Conservation (phyloP, 306 rosid species). For the Ochetophila trinervis region DNA sequence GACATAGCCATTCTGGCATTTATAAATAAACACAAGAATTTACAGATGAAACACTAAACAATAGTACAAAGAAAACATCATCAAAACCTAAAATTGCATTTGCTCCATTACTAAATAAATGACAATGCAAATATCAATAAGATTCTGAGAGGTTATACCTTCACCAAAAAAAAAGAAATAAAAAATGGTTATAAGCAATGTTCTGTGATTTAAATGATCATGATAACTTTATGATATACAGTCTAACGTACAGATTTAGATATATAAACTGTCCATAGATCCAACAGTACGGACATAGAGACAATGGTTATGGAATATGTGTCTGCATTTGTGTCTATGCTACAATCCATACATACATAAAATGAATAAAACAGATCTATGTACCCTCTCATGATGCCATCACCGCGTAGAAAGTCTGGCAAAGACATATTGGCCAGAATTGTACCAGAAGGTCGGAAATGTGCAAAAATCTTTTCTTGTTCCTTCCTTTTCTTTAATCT, state of each 20-base stretch:
- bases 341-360: background rate
- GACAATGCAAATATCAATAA: slow-evolving; percentile 3
- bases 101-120: background rate
- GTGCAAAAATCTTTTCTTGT: slow-evolving; percentile 51
- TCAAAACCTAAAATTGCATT: background rate
- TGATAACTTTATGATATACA: background rate
- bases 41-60: slow-evolving; percentile 19
- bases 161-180: too few species aligned
- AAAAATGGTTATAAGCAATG: too few species aligned
- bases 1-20: slow-evolving; percentile 90
- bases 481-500: slow-evolving; percentile 61
- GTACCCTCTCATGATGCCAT: slow-evolving; percentile 82
- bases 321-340: background rate
- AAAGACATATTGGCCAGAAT: slow-evolving; percentile 71
- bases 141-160: background rate
- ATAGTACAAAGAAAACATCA: background rate
- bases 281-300: background rate
- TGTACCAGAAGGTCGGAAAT: slow-evolving; percentile 75
- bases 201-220: background rate
- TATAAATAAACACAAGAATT: slow-evolving; percentile 30
- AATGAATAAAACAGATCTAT: slow-evolving; percentile 18
- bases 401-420: slow-evolving; percentile 62
- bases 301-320: background rate
- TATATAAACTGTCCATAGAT: background rate
- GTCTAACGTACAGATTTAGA: background rate